Percentiles rank a stretch among this genome's conserved stretches.
Evolutionary conservation across 1,284 basidiomycete species (phyloP).

Genomic region (Trichosporon coremiiforme): DNA sequence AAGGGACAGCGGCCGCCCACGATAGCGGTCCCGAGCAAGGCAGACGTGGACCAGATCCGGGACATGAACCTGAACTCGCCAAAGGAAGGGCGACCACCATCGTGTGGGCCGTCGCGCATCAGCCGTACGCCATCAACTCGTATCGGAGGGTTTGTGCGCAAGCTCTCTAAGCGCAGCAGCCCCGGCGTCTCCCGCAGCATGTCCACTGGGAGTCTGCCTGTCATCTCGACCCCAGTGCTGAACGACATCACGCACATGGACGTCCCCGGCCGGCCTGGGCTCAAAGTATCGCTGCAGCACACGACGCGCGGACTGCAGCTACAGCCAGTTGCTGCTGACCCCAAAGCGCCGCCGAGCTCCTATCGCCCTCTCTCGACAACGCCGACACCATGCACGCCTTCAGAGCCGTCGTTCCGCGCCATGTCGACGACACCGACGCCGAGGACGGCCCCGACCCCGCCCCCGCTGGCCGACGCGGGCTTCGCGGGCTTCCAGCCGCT

Average conservation of each 20-base stretch:
- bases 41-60: neutral
- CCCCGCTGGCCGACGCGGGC: neutral
- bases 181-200: neutral
- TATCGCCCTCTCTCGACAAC: neutral
- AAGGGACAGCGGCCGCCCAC: neutral
- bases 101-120: neutral
- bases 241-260: conserved; percentile 8
- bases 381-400: neutral
- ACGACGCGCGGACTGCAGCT: neutral
- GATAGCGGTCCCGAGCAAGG: neutral
- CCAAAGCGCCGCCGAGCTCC: neutral
- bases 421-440: neutral
- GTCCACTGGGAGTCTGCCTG: too few species aligned
- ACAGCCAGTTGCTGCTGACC: neutral
- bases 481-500: neutral
- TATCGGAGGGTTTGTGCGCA: neutral
- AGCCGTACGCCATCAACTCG: neutral
- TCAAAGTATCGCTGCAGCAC: conserved; percentile 2
- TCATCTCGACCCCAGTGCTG: neutral
- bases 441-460: neutral
- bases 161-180: neutral
- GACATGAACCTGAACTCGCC: neutral
- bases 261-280: neutral
- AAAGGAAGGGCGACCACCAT: neutral
- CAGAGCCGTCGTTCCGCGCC: neutral